phyloP scores from a whole-genome alignment of 1,139 yeast genomes.

The Trichomonascaceae sp. region DNA sequence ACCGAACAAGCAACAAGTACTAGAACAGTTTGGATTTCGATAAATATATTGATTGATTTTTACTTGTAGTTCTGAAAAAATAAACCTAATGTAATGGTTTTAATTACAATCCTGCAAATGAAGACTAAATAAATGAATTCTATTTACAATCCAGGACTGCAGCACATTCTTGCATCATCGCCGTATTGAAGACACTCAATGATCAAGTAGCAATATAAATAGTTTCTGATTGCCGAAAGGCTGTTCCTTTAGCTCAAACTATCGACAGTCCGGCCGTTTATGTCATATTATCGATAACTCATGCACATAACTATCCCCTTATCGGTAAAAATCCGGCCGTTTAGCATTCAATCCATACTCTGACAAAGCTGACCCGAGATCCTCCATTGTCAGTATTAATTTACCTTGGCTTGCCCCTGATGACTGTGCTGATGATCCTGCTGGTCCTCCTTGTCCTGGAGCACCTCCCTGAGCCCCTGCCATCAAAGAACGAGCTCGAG shows the following conservation, averaged over 20 bases:
- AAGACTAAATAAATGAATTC: background rate
- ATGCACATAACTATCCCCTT: too few relatives aligned
- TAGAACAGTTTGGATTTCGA: too few relatives aligned
- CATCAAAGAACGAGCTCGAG: slow-evolving; percentile 69
- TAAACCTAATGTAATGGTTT: background rate
- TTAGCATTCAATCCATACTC: slow-evolving; percentile 91
- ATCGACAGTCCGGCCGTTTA: too few relatives aligned
- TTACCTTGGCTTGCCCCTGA: slow-evolving; percentile 52
- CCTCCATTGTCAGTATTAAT: slow-evolving; percentile 81
- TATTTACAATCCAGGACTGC: background rate
- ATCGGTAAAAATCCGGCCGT: slow-evolving; percentile 90
- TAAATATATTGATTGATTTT: too few relatives aligned
- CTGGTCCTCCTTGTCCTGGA: slow-evolving; percentile 4
- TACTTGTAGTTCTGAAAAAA: too few relatives aligned
- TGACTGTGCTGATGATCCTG: slow-evolving; percentile 33
- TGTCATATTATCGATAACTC: too few relatives aligned
- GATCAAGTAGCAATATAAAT: background rate
- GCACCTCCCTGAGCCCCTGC: slow-evolving; percentile 40
- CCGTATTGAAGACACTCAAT: too few relatives aligned
- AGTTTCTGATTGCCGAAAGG: too few relatives aligned
- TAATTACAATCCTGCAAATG: background rate
- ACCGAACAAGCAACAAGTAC: too few relatives aligned
- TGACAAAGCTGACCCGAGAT: slow-evolving; percentile 74
- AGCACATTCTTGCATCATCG: background rate
- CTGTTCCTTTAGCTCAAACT: too few relatives aligned